Conservation (phyloP, 176 grass and related monocot species). For the Sorghum bicolor region DNA sequence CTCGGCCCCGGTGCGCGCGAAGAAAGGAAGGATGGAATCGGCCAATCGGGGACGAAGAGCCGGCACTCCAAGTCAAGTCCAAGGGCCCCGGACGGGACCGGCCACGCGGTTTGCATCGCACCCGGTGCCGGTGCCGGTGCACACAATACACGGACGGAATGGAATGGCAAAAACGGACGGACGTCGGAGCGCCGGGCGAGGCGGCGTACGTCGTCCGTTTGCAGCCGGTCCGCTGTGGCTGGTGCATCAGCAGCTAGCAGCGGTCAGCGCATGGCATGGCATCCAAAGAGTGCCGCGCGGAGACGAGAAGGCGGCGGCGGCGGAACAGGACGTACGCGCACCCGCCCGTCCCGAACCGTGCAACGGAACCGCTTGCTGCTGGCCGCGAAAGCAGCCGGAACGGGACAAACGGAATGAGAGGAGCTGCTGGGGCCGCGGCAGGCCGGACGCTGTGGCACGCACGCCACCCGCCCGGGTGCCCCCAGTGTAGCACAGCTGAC, state of each 20-base stretch:
- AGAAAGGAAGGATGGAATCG: neutral
- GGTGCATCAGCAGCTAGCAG: too few species aligned
- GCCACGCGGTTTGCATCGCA: neutral
- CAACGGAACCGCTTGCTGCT: constrained; percentile 4
- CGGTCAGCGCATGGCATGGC: neutral
- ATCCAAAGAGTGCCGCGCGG: neutral
- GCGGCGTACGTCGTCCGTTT: neutral
- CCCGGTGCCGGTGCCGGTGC: neutral
- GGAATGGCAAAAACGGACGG: neutral
- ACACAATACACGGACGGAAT: neutral
- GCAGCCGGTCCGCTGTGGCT: too few species aligned
- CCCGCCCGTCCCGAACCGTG: neutral
- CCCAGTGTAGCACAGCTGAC: neutral
- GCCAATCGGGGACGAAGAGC: neutral
- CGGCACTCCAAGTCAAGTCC: neutral
- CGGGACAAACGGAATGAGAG: neutral
- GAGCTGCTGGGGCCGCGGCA: neutral
- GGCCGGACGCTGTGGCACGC: neutral
- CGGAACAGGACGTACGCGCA: neutral
- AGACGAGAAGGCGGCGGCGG: neutral
- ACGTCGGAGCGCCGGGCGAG: neutral
- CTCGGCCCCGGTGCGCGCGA: neutral
- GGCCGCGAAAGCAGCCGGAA: neutral
- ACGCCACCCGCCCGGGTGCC: neutral
- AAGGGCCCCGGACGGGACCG: neutral